Conservation (phyloP, 768 basidiomycete species). For the Hemileccinum rubropunctum region DNA sequence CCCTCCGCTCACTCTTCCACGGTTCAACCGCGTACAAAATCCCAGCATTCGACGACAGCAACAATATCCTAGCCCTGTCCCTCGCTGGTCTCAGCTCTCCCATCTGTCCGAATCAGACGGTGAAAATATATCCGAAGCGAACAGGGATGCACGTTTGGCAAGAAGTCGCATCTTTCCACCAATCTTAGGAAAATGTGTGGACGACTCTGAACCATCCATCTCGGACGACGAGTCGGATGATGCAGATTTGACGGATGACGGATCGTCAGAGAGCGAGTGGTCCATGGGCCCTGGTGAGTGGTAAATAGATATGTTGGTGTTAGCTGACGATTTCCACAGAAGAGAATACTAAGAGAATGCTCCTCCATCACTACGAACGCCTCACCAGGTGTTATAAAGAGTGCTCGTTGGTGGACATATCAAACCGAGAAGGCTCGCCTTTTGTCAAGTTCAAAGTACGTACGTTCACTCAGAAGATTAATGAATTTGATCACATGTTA, state of each 20-base stretch:
- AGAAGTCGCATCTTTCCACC: slow-evolving; percentile 53
- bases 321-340: slow-evolving; percentile 19
- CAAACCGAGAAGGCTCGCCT: slow-evolving; percentile 46
- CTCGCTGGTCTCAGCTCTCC: slow-evolving; percentile 23
- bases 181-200: slow-evolving; percentile 8
- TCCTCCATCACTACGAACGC: slow-evolving; percentile 47
- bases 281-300: slow-evolving; percentile 39
- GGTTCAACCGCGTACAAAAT: slow-evolving; percentile 13
- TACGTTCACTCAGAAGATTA: not conserved
- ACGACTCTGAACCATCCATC: slow-evolving; percentile 50
- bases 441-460: slow-evolving; percentile 46
- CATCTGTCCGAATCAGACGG: slow-evolving; percentile 62
- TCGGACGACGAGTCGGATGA: slow-evolving; percentile 81
- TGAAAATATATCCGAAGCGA: slow-evolving; percentile 58
- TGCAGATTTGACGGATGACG: slow-evolving; percentile 59
- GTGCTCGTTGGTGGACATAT: slow-evolving; percentile 32
- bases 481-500: not conserved
- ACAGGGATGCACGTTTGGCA: slow-evolving; percentile 72
- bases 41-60: slow-evolving; percentile 6
- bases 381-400: slow-evolving; percentile 49
- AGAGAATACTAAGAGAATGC: slow-evolving; percentile 15
- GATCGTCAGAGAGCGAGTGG: slow-evolving; percentile 35
- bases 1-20: slow-evolving; percentile 36
- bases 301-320: not conserved
- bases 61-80: slow-evolving; percentile 5